phyloP scores from a whole-genome alignment of 305 asterid genomes.

The Fraxinus latifolia region DNA sequence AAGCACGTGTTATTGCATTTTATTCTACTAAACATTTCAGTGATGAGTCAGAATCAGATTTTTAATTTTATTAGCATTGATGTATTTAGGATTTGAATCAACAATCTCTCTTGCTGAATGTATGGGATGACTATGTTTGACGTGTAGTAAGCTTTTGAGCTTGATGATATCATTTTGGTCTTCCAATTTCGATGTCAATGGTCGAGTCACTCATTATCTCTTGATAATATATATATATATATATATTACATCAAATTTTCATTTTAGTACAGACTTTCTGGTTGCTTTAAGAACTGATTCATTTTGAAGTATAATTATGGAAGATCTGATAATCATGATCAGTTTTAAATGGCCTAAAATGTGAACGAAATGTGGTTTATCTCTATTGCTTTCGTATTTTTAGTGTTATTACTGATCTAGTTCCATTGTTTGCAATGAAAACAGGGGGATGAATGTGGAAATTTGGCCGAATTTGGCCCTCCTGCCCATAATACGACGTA shows the following conservation, averaged over 20 bases:
- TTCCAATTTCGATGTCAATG: constrained; percentile 5
- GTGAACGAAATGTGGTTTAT: background rate
- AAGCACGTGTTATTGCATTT: constrained; percentile 25
- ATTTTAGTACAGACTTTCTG: background rate
- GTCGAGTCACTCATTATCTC: background rate
- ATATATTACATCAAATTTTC: background rate
- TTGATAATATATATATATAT: background rate
- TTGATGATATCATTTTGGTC: constrained; percentile 8
- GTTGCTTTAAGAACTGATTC: background rate
- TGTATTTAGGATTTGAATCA: background rate
- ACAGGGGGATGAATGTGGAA: constrained; percentile 84
- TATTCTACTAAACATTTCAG: background rate
- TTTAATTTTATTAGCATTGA: background rate
- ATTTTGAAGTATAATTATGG: background rate
- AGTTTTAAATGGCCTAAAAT: background rate
- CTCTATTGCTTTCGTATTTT: constrained; percentile 5
- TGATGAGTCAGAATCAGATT: background rate
- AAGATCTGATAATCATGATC: background rate
- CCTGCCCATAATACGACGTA: constrained; percentile 60
- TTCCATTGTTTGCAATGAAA: constrained; percentile 22
- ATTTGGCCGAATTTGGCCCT: constrained; percentile 66
- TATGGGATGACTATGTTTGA: background rate
- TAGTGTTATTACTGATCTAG: constrained; percentile 16
- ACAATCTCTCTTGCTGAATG: background rate
- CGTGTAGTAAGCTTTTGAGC: background rate